phyloP scores from a whole-genome alignment of 2,329 filamentous ascomycete genomes.

The Byssoonygena ceratinophila region DNA sequence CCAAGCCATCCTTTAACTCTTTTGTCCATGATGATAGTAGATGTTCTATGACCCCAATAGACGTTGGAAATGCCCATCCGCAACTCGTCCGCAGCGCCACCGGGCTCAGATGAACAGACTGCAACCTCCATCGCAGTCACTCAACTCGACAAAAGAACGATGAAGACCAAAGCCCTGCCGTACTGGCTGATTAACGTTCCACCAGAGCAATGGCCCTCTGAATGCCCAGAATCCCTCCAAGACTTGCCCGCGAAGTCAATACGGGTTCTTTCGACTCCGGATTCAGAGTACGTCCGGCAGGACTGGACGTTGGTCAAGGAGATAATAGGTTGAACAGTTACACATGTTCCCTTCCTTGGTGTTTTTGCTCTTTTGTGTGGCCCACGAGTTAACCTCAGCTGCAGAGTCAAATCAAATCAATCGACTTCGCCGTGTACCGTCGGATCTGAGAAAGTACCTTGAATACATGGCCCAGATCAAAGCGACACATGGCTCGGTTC shows the following conservation, averaged over 20 bases:
- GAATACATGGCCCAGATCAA: slow-evolving; percentile 48
- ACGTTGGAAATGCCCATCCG: background rate
- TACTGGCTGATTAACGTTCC: slow-evolving; percentile 83
- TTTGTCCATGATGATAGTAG: too few species aligned
- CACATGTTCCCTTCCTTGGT: background rate
- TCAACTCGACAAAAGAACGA: slow-evolving; percentile 21
- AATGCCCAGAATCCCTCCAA: slow-evolving; percentile 62
- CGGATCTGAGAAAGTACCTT: slow-evolving; percentile 49
- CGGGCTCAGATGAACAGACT: background rate
- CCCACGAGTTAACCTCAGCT: background rate
- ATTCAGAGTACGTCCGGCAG: slow-evolving; percentile 52
- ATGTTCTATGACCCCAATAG: too few species aligned
- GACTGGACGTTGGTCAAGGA: slow-evolving; percentile 60
- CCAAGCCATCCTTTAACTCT: too few species aligned
- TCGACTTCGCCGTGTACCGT: slow-evolving; percentile 58
- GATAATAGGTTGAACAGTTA: slow-evolving; percentile 41
- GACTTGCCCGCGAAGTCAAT: slow-evolving; percentile 57
- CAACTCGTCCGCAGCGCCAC: slow-evolving; percentile 12
- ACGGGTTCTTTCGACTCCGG: slow-evolving; percentile 58
- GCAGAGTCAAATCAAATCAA: slow-evolving; percentile 58
- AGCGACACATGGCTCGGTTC: slow-evolving; percentile 44
- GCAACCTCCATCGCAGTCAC: slow-evolving; percentile 18
- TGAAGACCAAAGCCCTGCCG: slow-evolving; percentile 34
- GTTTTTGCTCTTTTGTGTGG: background rate
- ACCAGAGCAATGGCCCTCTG: slow-evolving; percentile 46